Evolutionary conservation across 2,329 filamentous ascomycete genomes (phyloP), one percentile per base, ranked within the genome.

Genomic region (Cladobotryum mycophilum): DNA sequence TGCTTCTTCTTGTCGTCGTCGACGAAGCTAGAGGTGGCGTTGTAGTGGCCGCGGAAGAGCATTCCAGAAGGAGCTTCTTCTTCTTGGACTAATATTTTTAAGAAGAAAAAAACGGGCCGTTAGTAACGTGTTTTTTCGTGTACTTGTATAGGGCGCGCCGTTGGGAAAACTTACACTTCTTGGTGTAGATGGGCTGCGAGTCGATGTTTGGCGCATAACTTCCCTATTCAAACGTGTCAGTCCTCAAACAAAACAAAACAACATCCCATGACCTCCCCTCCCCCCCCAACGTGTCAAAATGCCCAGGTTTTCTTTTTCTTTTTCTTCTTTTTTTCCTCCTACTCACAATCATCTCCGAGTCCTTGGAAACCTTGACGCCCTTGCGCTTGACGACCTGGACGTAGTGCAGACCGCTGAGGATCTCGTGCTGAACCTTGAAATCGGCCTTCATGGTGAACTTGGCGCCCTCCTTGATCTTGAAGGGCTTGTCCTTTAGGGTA

Each of bases 341-440:
- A 78, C 85, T 65, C 71, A 93, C 90, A 80, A 99, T 87, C 93
- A 99, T 99, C 76, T 97, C 92, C 62, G 95, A 88, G 64, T 93
- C 87, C 81, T 96, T 99, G 76, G 86, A 88, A 55, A 92, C 82
- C 53, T 82, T 82, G 67, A 97, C 79, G 49, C 88, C 88, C 78
- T 90, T 90, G 61, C 91, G 80, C 80, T 93, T 95, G 56, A 96
- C 88, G 38, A 90, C 81, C 74, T 99, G 93, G 52, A 99, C 81
- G 70, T 97, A 99, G 75, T 96, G 95, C 66, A 99, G 74, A 42
- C 93, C 93, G 61, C 88, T 93, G 49, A 97, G 81, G 59, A 99
- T 92, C 72, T 97, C 88, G 69, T 96, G 90, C 77, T 99, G 90
- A 42, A 99, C 93, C 74, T 91, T 87, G 80, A 97, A 99, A 55